phyloP scores from a whole-genome alignment of 2,329 filamentous ascomycete genomes.

The Fusarium sp. region DNA sequence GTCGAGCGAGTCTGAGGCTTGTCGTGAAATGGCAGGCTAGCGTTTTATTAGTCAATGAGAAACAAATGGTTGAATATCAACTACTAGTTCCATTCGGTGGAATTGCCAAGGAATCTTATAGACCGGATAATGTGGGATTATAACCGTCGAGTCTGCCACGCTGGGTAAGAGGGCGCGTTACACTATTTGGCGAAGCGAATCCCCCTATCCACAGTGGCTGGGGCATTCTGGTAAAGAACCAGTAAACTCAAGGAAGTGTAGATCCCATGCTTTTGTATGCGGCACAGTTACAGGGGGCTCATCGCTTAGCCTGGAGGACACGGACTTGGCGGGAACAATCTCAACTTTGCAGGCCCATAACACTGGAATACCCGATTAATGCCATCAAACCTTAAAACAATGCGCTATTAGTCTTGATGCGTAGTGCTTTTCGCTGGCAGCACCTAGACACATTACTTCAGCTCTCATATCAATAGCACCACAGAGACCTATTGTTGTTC shows the following conservation, averaged over 20 bases:
- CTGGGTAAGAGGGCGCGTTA: background rate
- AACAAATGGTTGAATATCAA: too few species aligned
- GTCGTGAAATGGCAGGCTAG: fast-evolving
- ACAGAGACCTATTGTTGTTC: background rate
- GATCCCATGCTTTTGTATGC: background rate
- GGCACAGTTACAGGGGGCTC: background rate
- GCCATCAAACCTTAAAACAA: background rate
- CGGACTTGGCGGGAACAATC: background rate
- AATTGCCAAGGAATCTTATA: too few species aligned
- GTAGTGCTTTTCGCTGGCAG: background rate
- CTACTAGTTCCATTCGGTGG: too few species aligned
- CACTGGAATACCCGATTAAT: background rate
- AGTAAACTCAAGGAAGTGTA: background rate
- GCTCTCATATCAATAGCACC: too few species aligned
- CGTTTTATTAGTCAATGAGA: background rate
- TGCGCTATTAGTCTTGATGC: background rate
- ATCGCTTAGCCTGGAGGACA: background rate
- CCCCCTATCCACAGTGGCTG: background rate
- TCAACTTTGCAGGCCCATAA: background rate
- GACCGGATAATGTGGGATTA: background rate
- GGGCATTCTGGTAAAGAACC: background rate
- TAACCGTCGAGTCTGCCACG: background rate
- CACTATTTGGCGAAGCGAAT: background rate
- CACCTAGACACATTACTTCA: background rate
- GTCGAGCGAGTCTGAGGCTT: conserved; percentile 2